These are phyloP conservation scores for Ceratocystis eucalypticola DNA, from an alignment of 2,329 filamentous ascomycete genomes.

Conservation along the genomic window DNA sequence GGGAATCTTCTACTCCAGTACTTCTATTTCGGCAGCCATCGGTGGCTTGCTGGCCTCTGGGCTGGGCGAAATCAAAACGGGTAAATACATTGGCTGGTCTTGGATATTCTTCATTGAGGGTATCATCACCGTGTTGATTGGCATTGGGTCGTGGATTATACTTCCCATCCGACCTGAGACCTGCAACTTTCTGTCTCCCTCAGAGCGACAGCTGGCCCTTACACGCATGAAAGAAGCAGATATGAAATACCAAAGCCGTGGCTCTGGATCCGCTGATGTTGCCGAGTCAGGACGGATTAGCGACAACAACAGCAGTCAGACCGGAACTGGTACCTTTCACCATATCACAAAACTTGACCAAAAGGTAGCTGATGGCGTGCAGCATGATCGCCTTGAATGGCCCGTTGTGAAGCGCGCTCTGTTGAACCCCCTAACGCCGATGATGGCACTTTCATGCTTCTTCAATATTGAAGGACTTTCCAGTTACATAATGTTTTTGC, in stretches of 20 bases:
- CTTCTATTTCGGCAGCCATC: conserved; percentile 53
- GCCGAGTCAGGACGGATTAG: neutral
- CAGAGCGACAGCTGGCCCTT: conserved; percentile 30
- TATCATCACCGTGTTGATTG: conserved; percentile 27
- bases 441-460: conserved; percentile 22
- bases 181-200: conserved; percentile 28
- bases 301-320: neutral
- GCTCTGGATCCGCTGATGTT: neutral
- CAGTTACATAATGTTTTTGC: conserved; percentile 23
- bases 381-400: conserved; percentile 16
- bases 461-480: conserved; percentile 21
- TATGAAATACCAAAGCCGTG: conserved; percentile 6
- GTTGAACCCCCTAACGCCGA: conserved; percentile 21
- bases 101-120: conserved; percentile 36
- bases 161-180: conserved; percentile 30
- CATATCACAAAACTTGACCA: neutral
- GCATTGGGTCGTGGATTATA: conserved; percentile 26
- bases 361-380: neutral
- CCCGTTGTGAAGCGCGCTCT: conserved; percentile 19
- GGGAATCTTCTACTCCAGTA: conserved; percentile 37
- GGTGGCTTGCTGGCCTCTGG: conserved; percentile 35
- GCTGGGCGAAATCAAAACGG: conserved; percentile 29
- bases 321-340: neutral
- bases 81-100: conserved; percentile 30
- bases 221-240: conserved; percentile 20